Conservation (phyloP, 495 filamentous ascomycete species). For the Glarea lozoyensis region DNA sequence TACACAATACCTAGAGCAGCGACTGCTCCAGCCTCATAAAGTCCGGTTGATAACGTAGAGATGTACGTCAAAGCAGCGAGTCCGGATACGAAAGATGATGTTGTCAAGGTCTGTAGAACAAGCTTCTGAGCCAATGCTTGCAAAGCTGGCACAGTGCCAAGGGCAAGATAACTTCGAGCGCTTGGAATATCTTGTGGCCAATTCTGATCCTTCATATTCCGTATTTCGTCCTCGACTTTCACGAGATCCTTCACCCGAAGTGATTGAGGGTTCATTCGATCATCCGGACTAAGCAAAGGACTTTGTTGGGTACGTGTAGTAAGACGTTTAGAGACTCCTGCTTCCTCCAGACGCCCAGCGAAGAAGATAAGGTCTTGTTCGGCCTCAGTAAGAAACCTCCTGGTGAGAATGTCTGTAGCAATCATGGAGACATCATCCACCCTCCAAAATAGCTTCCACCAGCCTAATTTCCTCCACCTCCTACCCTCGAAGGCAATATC, state of each 20-base stretch:
- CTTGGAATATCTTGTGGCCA: constrained; percentile 42
- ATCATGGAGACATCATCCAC: constrained; percentile 85
- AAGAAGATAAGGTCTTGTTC: constrained; percentile 72
- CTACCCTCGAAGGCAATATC: constrained; percentile 60
- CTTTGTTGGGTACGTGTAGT: too few species aligned
- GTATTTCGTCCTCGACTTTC: constrained; percentile 26
- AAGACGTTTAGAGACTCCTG: constrained; percentile 45
- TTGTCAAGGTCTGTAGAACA: constrained; percentile 65
- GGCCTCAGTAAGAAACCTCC: constrained; percentile 62
- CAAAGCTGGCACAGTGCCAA: constrained; percentile 58
- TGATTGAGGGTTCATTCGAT: constrained; percentile 4
- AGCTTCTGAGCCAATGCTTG: constrained; percentile 75
- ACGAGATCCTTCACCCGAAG: constrained; percentile 8
- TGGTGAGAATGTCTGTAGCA: constrained; percentile 63
- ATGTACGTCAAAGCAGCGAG: constrained; percentile 25
- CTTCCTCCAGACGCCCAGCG: constrained; percentile 69
- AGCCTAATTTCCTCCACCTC: constrained; percentile 66
- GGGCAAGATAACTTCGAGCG: constrained; percentile 51
- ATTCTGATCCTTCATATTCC: constrained; percentile 4
- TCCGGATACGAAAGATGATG: constrained; percentile 58
- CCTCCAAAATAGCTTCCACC: constrained; percentile 95
- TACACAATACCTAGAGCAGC: constrained; percentile 69
- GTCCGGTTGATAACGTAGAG: constrained; percentile 29
- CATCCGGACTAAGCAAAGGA: too few species aligned
- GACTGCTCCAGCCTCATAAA: constrained; percentile 75